Percentiles rank a stretch among this genome's conserved stretches.
phyloP scores from a whole-genome alignment of 2,329 filamentous ascomycete species.

The Seiridium unicorne region DNA sequence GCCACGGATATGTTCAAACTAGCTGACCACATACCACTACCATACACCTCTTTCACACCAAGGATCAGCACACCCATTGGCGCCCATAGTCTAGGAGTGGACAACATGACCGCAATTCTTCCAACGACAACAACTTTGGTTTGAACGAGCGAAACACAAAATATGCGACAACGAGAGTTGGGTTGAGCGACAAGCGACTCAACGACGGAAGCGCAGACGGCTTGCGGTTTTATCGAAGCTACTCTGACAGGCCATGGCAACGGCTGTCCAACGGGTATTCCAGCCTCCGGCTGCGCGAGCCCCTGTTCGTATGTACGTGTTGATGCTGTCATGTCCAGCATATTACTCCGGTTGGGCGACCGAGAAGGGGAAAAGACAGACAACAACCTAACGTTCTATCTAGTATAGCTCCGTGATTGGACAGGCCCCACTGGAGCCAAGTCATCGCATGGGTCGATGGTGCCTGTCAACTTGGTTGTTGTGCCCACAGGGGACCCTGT shows the following conservation, averaged over 20 bases:
- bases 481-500: slow-evolving; percentile 8
- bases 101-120: slow-evolving; percentile 18
- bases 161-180: slow-evolving; percentile 11
- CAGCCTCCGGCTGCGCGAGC: slow-evolving; percentile 6
- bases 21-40: slow-evolving; percentile 16
- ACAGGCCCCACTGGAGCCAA: background rate
- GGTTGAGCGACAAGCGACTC: background rate
- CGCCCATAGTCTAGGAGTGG: slow-evolving; percentile 13
- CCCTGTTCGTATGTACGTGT: slow-evolving; percentile 14
- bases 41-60: slow-evolving; percentile 12
- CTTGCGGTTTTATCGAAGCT: background rate
- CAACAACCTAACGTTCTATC: slow-evolving; percentile 6
- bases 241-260: background rate
- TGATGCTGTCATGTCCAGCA: slow-evolving; percentile 17
- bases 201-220: background rate
- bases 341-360: slow-evolving; percentile 4
- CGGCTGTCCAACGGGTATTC: background rate
- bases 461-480: slow-evolving; percentile 8
- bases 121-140: slow-evolving; percentile 10
- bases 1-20: background rate
- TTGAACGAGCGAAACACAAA: slow-evolving; percentile 20
- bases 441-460: background rate
- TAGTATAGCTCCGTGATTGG: background rate
- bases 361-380: slow-evolving; percentile 10
- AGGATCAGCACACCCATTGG: slow-evolving; percentile 18